phyloP scores from a whole-genome alignment of 768 basidiomycete species.

The Amanita molliuscula region DNA sequence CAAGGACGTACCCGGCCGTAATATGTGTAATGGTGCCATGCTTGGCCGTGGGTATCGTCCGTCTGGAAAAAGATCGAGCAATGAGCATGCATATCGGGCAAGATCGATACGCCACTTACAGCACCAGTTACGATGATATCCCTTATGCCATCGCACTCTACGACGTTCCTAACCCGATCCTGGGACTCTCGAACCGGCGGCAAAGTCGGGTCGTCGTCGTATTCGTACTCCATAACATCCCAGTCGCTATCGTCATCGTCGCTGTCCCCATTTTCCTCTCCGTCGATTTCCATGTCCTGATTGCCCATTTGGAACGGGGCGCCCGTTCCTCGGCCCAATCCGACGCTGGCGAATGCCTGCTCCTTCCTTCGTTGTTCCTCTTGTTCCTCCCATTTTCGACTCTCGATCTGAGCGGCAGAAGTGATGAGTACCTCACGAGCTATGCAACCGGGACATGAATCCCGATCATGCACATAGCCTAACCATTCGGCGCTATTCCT shows the following conservation, averaged over 20 bases:
- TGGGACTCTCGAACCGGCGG: conserved; percentile 12
- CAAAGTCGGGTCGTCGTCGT: conserved; percentile 4
- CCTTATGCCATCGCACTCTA: conserved; percentile 39
- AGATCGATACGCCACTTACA: conserved; percentile 22
- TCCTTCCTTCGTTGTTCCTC: conserved; percentile 7
- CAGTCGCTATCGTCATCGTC: conserved; percentile 15
- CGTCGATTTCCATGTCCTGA: conserved; percentile 16
- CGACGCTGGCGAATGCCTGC: conserved; percentile 3
- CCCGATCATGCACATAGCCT: conserved; percentile 6
- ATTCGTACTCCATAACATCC: conserved; percentile 17
- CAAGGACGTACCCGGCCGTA: conserved; percentile 46
- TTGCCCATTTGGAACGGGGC: conserved; percentile 13
- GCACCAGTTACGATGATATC: conserved; percentile 57
- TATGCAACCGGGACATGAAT: not conserved
- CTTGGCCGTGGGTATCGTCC: conserved; percentile 33
- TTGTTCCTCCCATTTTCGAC: conserved; percentile 1
- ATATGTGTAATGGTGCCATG: conserved; percentile 36
- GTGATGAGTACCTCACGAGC: not conserved
- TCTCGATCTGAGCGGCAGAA: not conserved
- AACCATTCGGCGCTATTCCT: conserved; percentile 1
- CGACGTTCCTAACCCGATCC: conserved; percentile 13
- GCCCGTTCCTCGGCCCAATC: conserved; percentile 3
- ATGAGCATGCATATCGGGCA: conserved; percentile 1
- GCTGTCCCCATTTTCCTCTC: conserved; percentile 8
- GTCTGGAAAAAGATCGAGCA: conserved; percentile 24